Conservation (phyloP, 345 rosid genomes). For the Stellera chamaejasme region DNA sequence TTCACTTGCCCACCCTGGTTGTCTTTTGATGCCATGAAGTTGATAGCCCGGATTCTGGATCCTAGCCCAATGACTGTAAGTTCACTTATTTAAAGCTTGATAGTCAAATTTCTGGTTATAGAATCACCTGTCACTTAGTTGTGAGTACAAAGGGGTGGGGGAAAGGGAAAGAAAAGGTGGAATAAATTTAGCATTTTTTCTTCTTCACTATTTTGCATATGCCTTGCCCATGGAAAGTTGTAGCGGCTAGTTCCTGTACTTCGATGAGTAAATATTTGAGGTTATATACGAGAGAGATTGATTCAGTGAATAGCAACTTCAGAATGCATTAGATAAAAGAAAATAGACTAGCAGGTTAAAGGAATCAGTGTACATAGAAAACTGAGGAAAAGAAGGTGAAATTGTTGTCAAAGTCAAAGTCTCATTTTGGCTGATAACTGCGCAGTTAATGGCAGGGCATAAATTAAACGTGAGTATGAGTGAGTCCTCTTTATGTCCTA, state of each 20-base stretch:
- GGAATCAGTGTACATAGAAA: too few relatives aligned
- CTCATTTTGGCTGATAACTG: too few relatives aligned
- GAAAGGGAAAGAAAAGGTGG: background rate
- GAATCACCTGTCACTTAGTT: background rate
- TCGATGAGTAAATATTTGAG: too few relatives aligned
- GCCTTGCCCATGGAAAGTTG: background rate
- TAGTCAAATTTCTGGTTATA: slow-evolving; percentile 3
- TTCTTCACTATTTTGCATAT: background rate
- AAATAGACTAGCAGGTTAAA: too few relatives aligned
- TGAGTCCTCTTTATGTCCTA: too few relatives aligned
- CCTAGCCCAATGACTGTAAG: slow-evolving; percentile 94
- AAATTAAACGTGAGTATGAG: too few relatives aligned
- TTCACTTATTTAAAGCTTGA: slow-evolving; percentile 7
- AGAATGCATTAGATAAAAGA: too few relatives aligned
- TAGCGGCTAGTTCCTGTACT: background rate
- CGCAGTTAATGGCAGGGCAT: too few relatives aligned
- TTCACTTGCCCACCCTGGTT: slow-evolving; percentile 96
- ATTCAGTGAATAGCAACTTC: too few relatives aligned
- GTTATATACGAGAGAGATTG: too few relatives aligned
- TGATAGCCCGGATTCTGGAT: slow-evolving; percentile 79
- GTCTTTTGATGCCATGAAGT: slow-evolving; percentile 75
- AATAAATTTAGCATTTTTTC: background rate
- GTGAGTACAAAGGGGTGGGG: background rate
- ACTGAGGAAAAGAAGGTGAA: too few relatives aligned
- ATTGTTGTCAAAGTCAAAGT: too few relatives aligned